phyloP scores from a whole-genome alignment of 2,329 filamentous ascomycete genomes.

The Plenodomus biglobosus region DNA sequence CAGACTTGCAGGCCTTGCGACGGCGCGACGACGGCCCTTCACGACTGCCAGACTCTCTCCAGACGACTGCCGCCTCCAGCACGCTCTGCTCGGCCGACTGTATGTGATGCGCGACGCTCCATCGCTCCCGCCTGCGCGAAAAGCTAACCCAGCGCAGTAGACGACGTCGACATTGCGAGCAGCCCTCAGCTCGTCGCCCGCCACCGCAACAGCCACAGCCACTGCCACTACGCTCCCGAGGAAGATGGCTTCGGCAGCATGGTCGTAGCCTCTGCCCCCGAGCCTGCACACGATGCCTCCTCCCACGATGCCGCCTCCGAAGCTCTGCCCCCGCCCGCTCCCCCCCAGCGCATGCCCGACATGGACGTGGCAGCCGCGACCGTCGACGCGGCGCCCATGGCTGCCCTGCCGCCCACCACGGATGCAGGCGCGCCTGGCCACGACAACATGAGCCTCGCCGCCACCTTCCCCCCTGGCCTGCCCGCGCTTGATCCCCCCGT shows the following conservation, averaged over 20 bases:
- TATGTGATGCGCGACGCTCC: slow-evolving; percentile 12
- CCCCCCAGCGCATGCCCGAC: slow-evolving; percentile 24
- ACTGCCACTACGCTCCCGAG: slow-evolving; percentile 6
- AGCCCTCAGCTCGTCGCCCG: slow-evolving; percentile 1
- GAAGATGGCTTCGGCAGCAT: slow-evolving; percentile 38
- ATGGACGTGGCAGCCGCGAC: slow-evolving; percentile 23
- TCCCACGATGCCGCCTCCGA: slow-evolving; percentile 29
- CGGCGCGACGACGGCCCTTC: slow-evolving; percentile 5
- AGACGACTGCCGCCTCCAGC: not conserved
- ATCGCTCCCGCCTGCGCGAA: slow-evolving; percentile 5
- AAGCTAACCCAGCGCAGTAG: slow-evolving; percentile 27
- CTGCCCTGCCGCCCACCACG: slow-evolving; percentile 3
- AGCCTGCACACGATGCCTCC: slow-evolving; percentile 23
- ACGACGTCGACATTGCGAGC: slow-evolving; percentile 7
- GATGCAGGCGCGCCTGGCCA: not conserved
- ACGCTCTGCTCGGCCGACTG: not conserved
- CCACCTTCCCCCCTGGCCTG: slow-evolving; percentile 10
- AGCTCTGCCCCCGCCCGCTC: slow-evolving; percentile 16
- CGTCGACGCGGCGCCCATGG: slow-evolving; percentile 18
- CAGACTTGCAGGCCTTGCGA: slow-evolving; percentile 6
- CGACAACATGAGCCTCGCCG: slow-evolving; percentile 3
- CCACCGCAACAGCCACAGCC: too few relatives aligned
- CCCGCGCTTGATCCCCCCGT: slow-evolving; percentile 27
- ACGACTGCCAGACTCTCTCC: not conserved
- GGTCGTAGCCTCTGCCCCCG: slow-evolving; percentile 30